Base-by-base conservation (phyloP, 2,329 filamentous ascomycete genomes). In the Penicillium capsulatum region DNA sequence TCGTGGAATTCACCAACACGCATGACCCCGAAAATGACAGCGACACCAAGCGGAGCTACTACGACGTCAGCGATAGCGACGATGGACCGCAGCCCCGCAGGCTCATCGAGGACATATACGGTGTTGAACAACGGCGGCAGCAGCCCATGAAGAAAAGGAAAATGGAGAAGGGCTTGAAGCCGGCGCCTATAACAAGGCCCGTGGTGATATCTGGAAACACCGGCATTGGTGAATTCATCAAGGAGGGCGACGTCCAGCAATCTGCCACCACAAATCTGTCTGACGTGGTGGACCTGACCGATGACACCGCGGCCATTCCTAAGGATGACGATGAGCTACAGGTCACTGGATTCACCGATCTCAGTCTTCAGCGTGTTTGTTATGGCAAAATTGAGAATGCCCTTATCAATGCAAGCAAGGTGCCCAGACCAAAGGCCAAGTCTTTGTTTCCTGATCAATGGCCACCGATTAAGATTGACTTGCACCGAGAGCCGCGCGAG, bases 371-470 rank as follows among this genome's bases (percentile, higher is more conserved):
- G 57, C 80, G 87, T 55, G 83, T 94, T 3, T 94, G 87, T 65
- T 89, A 86, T 57, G 88, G 88, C 29, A 84, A 84, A 66, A 66
- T 94, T 14, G 81, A 87, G 38, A 76, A 74, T 13, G 77, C 81
- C 2, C 77, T 70, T 38, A 70, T 92, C 29, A 80, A 82, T 47
- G 84, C 83, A 45, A 75, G 79, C 53, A 68, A 72, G 24, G 79
- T 91, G 2, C 88, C 87, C 0, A 87, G 81, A 53, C 80, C 83
- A 16, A 73, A 78, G 42, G 69, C 75, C 14, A 69, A 84, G 7
- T 80, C 78, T 50, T 37, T 61, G 61, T 30, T 15, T 51, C 58
- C 77, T 4, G 17, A 33, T 22, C 58, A 80, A 49, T 89, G 84
- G 77, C 86, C 88, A 2, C 70, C 77, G 10, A 84, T 92, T 53